Base-by-base conservation (phyloP, 2,329 filamentous ascomycete species). In the Scleromitrula shiraiana region DNA sequence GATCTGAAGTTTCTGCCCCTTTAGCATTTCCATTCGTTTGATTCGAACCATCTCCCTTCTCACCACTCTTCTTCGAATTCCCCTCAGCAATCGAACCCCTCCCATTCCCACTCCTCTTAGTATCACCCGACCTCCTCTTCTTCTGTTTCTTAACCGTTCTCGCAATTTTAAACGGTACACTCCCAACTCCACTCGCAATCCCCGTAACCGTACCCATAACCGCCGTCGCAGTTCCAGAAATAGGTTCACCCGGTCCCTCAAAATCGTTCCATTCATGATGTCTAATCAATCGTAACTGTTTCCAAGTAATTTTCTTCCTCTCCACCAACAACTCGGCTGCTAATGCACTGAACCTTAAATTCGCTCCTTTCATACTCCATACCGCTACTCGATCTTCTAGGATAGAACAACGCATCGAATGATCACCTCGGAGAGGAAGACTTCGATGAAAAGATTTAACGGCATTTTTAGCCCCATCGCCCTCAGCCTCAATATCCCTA, bases 251-350 rank as follows among this genome's bases (percentile, higher is more conserved):
- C 0, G 83, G 83, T 0, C 85, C 85, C 55, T 85, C 82, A 57
- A 87, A 88, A 57, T 88, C 83, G 55, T 86, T 85, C 82, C 83
- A 88, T 56, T 86, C 82, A 42, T 75, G 77, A 57, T 85, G 81
- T 7, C 84, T 71, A 7, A 85, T 59, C 0, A 88, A 69, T 10
- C 77, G 73, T 39, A 88, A 64, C 50, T 79, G 76, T 47, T 74
- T 76, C 76, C 81, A 86, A 20, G 73, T 71, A 19, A 85, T 60
- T 53, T 76, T 72, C n/a, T 78, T 79, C 53, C 71, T 72, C 27
- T 76, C 71, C 3, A 84, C 76, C 2, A 85, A 66, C 2, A 85
- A 67, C 22, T 85, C 77, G 0, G 83, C 83, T 2, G 83, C 83
- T 32, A 86, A 55, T 0, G 80, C 69, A 50, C 77, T 80, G 0